Evolutionary conservation across 805 yeast genomes (phyloP).

Genomic region (Citeromyces nyonsensis): DNA sequence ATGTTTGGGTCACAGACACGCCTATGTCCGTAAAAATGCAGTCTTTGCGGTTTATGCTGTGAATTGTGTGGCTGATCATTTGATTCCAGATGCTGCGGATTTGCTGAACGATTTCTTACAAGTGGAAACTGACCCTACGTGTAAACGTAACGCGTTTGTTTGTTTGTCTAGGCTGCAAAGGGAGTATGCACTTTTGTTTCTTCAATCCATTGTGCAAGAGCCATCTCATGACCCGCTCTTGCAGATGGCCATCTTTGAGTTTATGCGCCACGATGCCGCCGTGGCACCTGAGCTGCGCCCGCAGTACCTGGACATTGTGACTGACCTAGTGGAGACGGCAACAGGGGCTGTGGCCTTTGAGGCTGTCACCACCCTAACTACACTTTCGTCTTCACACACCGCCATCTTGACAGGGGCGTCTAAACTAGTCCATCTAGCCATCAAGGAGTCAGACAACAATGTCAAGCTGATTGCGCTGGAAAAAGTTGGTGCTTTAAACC

Average conservation of each 20-base stretch:
- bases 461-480: slow-evolving; percentile 87
- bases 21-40: slow-evolving; percentile 95
- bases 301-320: slow-evolving; percentile 57
- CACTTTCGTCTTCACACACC: slow-evolving; percentile 38
- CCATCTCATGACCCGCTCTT: slow-evolving; percentile 66
- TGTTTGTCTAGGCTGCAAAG: slow-evolving; percentile 73
- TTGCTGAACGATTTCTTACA: slow-evolving; percentile 56
- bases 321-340: slow-evolving; percentile 57
- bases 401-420: slow-evolving; percentile 68
- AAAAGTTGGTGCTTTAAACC: slow-evolving; percentile 64
- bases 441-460: slow-evolving; percentile 88
- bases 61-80: slow-evolving; percentile 67
- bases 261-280: slow-evolving; percentile 70
- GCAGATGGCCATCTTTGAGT: slow-evolving; percentile 84
- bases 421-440: slow-evolving; percentile 78
- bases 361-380: slow-evolving; percentile 70
- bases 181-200: slow-evolving; percentile 68
- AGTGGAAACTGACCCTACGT: slow-evolving; percentile 82
- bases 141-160: slow-evolving; percentile 90
- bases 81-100: slow-evolving; percentile 93
- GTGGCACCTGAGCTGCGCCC: slow-evolving; percentile 46
- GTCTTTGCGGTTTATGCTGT: slow-evolving; percentile 81
- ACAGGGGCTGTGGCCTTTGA: slow-evolving; percentile 74
- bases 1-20: slow-evolving; percentile 92
- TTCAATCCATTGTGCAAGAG: slow-evolving; percentile 50